These are phyloP conservation scores for Mycena polygramma DNA, from an alignment of 768 basidiomycete species.

Conservation along the genomic window DNA sequence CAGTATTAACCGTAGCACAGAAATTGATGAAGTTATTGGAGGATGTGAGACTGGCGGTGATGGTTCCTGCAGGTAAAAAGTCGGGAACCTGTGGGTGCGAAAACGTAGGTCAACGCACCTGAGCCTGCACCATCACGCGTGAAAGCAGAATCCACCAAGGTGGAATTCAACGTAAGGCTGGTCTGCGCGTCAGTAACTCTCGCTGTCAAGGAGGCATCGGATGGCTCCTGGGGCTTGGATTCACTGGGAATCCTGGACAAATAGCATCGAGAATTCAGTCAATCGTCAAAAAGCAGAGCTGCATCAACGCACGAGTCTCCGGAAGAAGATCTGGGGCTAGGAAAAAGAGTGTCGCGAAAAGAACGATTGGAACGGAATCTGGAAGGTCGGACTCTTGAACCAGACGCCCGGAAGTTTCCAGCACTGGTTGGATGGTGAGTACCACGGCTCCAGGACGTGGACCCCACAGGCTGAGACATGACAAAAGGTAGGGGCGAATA, in stretches of 20 bases:
- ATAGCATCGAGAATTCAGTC: neutral
- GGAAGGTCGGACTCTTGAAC: conserved; percentile 12
- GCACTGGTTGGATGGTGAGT: conserved; percentile 7
- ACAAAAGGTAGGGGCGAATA: neutral
- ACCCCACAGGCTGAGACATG: conserved; percentile 22
- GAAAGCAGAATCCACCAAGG: conserved; percentile 12
- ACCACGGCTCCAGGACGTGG: conserved; percentile 24
- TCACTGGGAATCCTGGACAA: neutral
- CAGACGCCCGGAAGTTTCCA: conserved; percentile 13
- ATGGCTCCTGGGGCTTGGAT: neutral
- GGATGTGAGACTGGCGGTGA: conserved; percentile 56
- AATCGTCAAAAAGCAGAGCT: neutral
- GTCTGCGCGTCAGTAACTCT: conserved; percentile 21
- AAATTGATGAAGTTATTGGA: conserved; percentile 83
- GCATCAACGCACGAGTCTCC: conserved; percentile 7
- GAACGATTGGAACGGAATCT: conserved; percentile 10
- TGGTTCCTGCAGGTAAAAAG: neutral
- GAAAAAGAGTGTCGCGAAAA: neutral
- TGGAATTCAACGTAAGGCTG: conserved; percentile 10
- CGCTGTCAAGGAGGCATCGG: neutral
- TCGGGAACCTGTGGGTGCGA: neutral
- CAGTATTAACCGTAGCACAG: conserved; percentile 62
- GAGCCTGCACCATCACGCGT: neutral
- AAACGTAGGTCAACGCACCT: neutral
- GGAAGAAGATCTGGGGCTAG: neutral